phyloP scores from a whole-genome alignment of 495 filamentous ascomycete species.

The Hypoxylon fuscum region DNA sequence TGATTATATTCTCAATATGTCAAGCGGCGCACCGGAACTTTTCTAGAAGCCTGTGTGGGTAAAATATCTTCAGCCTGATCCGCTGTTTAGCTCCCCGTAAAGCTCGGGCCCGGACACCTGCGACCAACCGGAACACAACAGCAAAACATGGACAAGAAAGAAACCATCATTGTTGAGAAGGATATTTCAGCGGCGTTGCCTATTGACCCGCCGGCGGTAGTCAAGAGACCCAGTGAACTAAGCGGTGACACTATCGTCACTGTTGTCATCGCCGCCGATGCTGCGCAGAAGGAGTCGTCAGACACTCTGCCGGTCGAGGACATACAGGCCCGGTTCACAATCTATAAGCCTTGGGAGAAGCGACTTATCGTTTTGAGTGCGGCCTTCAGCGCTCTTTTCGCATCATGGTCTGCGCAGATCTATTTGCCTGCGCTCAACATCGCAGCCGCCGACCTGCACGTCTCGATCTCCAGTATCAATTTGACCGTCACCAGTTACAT shows the following conservation, averaged over 20 bases:
- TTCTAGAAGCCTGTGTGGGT: constrained; percentile 1
- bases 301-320: constrained; percentile 42
- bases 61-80: constrained; percentile 18
- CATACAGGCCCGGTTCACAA: constrained; percentile 55
- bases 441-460: constrained; percentile 60
- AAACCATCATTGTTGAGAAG: constrained; percentile 27
- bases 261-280: constrained; percentile 10
- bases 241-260: constrained; percentile 17
- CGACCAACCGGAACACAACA: constrained; percentile 2
- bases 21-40: constrained; percentile 8
- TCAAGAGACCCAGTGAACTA: constrained; percentile 13
- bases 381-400: constrained; percentile 70
- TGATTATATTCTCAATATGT: constrained; percentile 18
- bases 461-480: constrained; percentile 65
- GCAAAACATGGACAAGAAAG: constrained; percentile 23
- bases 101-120: constrained; percentile 11
- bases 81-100: constrained; percentile 18
- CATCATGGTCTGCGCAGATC: constrained; percentile 71
- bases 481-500: constrained; percentile 69
- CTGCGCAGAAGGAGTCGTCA: constrained; percentile 7
- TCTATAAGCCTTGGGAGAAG: constrained; percentile 65
- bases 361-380: constrained; percentile 68
- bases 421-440: constrained; percentile 74
- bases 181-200: constrained; percentile 13
- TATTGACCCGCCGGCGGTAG: neutral